Conservation (phyloP, 257 asterid genomes). For the Primulina tabacum region DNA sequence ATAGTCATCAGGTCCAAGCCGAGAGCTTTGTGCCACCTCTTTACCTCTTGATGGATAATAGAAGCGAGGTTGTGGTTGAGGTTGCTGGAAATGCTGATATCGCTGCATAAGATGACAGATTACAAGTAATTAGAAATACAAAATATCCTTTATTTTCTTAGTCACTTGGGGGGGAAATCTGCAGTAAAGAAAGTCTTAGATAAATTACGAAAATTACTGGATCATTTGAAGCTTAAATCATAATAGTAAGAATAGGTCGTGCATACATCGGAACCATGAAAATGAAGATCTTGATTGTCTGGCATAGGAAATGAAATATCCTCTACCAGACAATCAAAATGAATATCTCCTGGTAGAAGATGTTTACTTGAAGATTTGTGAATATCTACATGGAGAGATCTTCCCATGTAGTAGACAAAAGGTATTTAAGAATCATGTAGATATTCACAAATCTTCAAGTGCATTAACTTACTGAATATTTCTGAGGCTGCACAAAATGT, state of each 20-base stretch:
- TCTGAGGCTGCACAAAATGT: conserved; percentile 77
- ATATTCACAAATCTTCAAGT: conserved; percentile 20
- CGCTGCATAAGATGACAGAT: conserved; percentile 51
- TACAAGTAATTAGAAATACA: conserved; percentile 28
- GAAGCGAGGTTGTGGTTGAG: conserved; percentile 53
- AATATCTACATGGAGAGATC: conserved; percentile 38
- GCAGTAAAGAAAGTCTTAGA: too few species aligned
- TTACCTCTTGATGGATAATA: conserved; percentile 63
- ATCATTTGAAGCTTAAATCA: conserved; percentile 11
- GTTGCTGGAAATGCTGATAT: conserved; percentile 71
- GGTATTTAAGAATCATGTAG: conserved; percentile 24
- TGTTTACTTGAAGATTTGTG: too few species aligned
- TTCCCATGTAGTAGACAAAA: conserved; percentile 55
- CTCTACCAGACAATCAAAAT: conserved; percentile 46
- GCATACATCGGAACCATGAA: conserved; percentile 68
- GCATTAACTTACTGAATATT: conserved; percentile 58
- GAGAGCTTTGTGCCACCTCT: conserved; percentile 50
- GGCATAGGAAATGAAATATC: conserved; percentile 62
- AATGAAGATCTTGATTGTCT: conserved; percentile 70
- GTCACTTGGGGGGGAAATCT: too few species aligned
- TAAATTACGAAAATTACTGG: not conserved
- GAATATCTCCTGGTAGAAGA: too few species aligned
- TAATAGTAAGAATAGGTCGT: conserved; percentile 18
- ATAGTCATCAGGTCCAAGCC: conserved; percentile 54
- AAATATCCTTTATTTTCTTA: too few species aligned